These are phyloP conservation scores for Mycena latifolia DNA, from an alignment of 768 basidiomycete species.

Conservation along the genomic window DNA sequence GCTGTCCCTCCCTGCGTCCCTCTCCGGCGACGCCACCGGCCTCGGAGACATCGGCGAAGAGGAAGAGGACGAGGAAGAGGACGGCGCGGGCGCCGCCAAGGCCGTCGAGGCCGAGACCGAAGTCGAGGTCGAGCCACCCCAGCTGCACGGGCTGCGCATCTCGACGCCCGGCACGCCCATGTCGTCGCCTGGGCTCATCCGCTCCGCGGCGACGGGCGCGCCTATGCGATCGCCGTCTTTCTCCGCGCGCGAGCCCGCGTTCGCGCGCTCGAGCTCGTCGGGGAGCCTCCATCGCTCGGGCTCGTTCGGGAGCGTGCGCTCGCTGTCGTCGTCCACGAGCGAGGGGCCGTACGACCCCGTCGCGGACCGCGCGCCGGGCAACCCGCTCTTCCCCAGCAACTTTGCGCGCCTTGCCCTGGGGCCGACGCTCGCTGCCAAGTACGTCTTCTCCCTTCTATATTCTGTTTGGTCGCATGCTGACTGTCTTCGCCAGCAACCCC, in stretches of 20 bases:
- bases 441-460: conserved; percentile 20
- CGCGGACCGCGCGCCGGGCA: conserved; percentile 77
- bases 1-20: conserved; percentile 46
- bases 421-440: conserved; percentile 73
- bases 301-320: conserved; percentile 29
- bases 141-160: conserved; percentile 71
- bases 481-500: conserved; percentile 36
- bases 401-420: conserved; percentile 76
- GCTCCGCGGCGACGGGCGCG: conserved; percentile 33
- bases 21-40: conserved; percentile 43
- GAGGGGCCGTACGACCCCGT: conserved; percentile 59
- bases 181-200: conserved; percentile 35
- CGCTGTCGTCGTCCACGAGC: conserved; percentile 25
- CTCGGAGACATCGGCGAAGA: conserved; percentile 75
- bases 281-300: conserved; percentile 35
- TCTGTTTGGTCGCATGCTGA: background rate
- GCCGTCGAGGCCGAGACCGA: conserved; percentile 17
- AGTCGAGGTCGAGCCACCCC: conserved; percentile 43
- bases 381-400: conserved; percentile 86
- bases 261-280: conserved; percentile 22
- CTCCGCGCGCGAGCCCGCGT: conserved; percentile 42
- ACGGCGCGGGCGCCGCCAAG: conserved; percentile 40
- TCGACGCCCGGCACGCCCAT: conserved; percentile 46
- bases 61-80: conserved; percentile 74
- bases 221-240: conserved; percentile 41